These are phyloP conservation scores for Aquilaria yunnanensis DNA, from an alignment of 345 rosid genomes.

Conservation along the genomic window DNA sequence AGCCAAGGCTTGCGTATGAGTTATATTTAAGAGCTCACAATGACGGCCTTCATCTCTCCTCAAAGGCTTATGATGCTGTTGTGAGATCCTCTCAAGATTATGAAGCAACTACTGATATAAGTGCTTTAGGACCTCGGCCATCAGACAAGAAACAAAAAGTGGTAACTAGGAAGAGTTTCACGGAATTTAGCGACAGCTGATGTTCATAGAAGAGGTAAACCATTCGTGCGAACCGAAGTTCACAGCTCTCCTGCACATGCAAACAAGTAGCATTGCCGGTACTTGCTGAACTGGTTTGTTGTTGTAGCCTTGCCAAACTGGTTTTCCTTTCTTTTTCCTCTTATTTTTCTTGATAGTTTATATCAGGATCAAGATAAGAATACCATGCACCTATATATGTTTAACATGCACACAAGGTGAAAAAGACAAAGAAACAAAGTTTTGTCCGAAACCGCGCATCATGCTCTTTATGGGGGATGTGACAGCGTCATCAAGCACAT, in stretches of 20 bases:
- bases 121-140: conserved; percentile 65
- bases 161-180: conserved; percentile 21
- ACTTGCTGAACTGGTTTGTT: no score
- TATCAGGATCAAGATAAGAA: no score
- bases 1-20: conserved; percentile 77
- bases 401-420: no score
- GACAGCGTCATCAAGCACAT: no score
- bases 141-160: conserved; percentile 33
- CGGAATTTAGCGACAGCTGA: conserved; percentile 27
- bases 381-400: no score
- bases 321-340: no score
- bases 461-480: no score
- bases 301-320: no score
- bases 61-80: conserved; percentile 65
- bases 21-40: conserved; percentile 55
- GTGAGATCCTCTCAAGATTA: conserved; percentile 37
- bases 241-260: conserved; percentile 18
- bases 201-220: conserved; percentile 33
- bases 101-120: conserved; percentile 55
- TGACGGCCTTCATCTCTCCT: conserved; percentile 49
- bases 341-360: no score
- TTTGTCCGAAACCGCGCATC: no score
- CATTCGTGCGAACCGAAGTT: conserved; percentile 32
- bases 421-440: no score
- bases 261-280: conserved; percentile 1